Evolutionary conservation across 2,329 filamentous ascomycete genomes (phyloP), one percentile per base, ranked within the genome.

Genomic region (Fusarium pseudoanthophilum): DNA sequence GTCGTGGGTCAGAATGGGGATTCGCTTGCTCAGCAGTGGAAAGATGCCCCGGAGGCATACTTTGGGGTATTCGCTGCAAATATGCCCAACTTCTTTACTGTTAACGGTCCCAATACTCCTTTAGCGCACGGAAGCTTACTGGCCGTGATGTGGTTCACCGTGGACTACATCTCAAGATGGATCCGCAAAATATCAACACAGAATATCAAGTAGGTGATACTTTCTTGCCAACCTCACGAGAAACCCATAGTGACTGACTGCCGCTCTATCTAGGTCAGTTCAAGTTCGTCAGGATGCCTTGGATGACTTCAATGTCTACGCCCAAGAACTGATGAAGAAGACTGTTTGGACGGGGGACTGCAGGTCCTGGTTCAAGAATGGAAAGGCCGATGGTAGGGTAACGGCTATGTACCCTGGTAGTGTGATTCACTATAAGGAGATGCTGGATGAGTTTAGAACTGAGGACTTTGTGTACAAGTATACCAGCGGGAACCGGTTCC

Each of bases 151-250:
- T 60, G 36, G 0, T 67, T 64, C 28, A 49, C 62, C 1, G 39
- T 55, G 14, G 45, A 59, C 16, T 67, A 59, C 11, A 66, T 67
- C 9, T 18, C 58, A 10, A 65, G 42, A 28, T 66, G 64, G 61
- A 28, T 53, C 14, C 32, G 49, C 2, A 53, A 53, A 0, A 37
- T 53, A 21, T 53, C 32, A 1, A 37, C 24, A 28, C 24, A 53
- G 32, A 53, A 53, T 26, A 49, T 60, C 15, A 67, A 60, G 62
- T 53, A 37, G 4, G 37, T 11, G 14, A 14, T 34, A 1, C 28
- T 4, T 36, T 24, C 0, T 11, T 14, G 4, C 2, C 8, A 51
- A 5, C 0, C 7, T 18, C 11, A 5, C 13, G 11, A 26, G 11
- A 11, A 11, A 2, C 32, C 16, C 4, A 26, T 21, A 4, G 0